A percentile compares a stretch with the other conserved stretches of the same genome.
These are phyloP conservation scores for Boletus coccyginus DNA, from an alignment of 768 basidiomycete species.

Conservation along the genomic window DNA sequence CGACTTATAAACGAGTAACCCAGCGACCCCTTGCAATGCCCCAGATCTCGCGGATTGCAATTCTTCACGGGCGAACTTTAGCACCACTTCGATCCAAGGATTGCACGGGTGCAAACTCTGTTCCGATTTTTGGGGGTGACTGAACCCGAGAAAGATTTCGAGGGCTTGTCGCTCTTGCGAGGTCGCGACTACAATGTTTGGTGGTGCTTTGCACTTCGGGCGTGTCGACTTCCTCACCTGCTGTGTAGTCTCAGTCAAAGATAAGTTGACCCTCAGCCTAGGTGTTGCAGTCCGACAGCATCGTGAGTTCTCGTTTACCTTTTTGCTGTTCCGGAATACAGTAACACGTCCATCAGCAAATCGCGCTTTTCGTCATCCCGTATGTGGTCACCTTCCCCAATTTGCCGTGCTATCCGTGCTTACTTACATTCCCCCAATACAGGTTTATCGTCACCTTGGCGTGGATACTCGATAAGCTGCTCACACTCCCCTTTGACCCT, in stretches of 20 bases:
- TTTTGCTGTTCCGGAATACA: background rate
- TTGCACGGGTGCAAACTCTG: conserved; percentile 66
- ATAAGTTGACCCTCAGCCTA: conserved; percentile 81
- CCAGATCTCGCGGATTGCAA: conserved; percentile 72
- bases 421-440: conserved; percentile 15
- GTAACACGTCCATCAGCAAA: conserved; percentile 49
- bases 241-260: conserved; percentile 74
- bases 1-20: conserved; percentile 81
- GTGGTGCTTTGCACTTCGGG: too few species aligned
- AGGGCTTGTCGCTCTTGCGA: conserved; percentile 34
- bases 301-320: conserved; percentile 44
- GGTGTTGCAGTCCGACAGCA: conserved; percentile 82
- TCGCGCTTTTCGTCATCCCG: conserved; percentile 65
- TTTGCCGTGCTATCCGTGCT: background rate
- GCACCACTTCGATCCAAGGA: conserved; percentile 63
- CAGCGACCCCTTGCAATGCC: conserved; percentile 84
- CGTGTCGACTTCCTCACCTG: too few species aligned
- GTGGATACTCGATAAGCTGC: conserved; percentile 77
- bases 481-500: conserved; percentile 82
- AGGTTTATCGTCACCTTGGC: conserved; percentile 74
- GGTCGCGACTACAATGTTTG: too few species aligned
- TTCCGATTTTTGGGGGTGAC: conserved; percentile 67
- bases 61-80: conserved; percentile 69
- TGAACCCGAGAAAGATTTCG: conserved; percentile 82
- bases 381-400: conserved; percentile 24